phyloP scores from a whole-genome alignment of 768 basidiomycete genomes.

The Austroboletus eburneus region DNA sequence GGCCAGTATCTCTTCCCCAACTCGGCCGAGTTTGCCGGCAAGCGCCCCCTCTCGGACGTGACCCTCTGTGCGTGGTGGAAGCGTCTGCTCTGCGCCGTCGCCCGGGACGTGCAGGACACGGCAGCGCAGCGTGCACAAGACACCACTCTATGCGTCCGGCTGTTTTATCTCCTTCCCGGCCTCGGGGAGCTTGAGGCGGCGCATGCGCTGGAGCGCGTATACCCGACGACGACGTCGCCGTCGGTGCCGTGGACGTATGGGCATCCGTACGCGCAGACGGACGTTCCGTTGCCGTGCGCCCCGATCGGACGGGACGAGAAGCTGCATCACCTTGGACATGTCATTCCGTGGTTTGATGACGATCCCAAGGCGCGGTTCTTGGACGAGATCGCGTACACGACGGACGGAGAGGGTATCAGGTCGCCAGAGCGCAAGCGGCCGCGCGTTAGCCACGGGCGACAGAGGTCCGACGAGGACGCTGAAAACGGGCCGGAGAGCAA shows the following conservation, averaged over 20 bases:
- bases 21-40: conserved; percentile 63
- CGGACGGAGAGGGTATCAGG: conserved; percentile 51
- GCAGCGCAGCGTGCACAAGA: no score
- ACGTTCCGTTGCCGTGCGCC: conserved; percentile 42
- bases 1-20: conserved; percentile 93
- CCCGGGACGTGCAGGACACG: conserved; percentile 30
- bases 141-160: conserved; percentile 10
- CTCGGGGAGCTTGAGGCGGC: conserved; percentile 64
- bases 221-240: conserved; percentile 17
- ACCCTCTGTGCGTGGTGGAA: conserved; percentile 94
- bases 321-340: conserved; percentile 50
- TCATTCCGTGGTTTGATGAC: conserved; percentile 91
- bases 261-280: conserved; percentile 61
- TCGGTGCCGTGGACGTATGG: conserved; percentile 62
- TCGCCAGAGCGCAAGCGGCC: conserved; percentile 62
- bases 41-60: conserved; percentile 72
- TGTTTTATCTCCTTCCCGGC: conserved; percentile 70
- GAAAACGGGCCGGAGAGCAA: conserved; percentile 27
- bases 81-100: conserved; percentile 58
- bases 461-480: conserved; percentile 18
- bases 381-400: conserved; percentile 81
- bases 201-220: conserved; percentile 45
- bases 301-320: conserved; percentile 35
- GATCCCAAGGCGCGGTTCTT: conserved; percentile 94
- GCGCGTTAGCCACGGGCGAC: conserved; percentile 25